These are phyloP conservation scores for Diutina scorzettiae DNA, from an alignment of 1,139 yeast species.

Conservation along the genomic window DNA sequence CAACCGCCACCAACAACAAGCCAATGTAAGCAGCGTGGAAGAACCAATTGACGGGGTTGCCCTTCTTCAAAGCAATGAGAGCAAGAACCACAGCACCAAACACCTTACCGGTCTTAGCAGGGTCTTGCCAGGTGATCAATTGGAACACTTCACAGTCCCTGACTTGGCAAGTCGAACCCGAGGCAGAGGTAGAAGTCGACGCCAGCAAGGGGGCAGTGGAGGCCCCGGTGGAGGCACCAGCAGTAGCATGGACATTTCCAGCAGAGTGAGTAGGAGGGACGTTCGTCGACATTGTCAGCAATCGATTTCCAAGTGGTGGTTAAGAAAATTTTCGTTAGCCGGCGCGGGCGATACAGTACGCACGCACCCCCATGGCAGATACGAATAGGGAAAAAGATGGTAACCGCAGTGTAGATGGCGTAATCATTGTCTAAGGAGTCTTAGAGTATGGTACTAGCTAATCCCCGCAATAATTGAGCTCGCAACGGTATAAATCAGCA, in stretches of 20 bases:
- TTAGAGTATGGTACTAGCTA: too few relatives aligned
- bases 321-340: background rate
- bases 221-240: background rate
- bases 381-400: too few relatives aligned
- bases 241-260: background rate
- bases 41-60: conserved; percentile 41
- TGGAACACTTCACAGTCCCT: background rate
- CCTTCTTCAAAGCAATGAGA: conserved; percentile 45
- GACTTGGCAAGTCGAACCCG: background rate
- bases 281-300: background rate
- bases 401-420: too few relatives aligned
- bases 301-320: background rate
- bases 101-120: conserved; percentile 64
- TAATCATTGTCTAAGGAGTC: too few relatives aligned
- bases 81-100: conserved; percentile 53
- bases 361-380: too few relatives aligned
- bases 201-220: background rate
- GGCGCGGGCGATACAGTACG: too few relatives aligned
- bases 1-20: conserved; percentile 47
- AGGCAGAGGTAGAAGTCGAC: background rate
- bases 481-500: too few relatives aligned
- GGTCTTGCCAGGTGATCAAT: conserved; percentile 79
- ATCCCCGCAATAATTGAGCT: too few relatives aligned
- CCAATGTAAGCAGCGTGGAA: conserved; percentile 51
- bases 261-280: background rate